Conservation (phyloP, 1,139 yeast species). For the Ashbya aceris region DNA sequence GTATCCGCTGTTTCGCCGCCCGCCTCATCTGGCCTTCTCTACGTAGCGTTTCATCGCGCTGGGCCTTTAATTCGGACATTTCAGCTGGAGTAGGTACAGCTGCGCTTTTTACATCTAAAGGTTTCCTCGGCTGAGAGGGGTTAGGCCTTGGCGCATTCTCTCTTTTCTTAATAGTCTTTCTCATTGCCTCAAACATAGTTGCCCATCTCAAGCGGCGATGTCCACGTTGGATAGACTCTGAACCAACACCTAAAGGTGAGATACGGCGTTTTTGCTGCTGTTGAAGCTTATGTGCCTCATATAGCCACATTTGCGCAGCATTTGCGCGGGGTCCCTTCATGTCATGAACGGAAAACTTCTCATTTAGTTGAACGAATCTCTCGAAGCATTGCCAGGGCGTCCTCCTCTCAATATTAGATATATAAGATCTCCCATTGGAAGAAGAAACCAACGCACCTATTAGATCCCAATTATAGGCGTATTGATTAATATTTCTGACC, state of each 20-base stretch:
- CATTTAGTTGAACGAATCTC: conserved; percentile 86
- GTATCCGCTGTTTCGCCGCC: conserved; percentile 26
- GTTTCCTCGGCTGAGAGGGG: conserved; percentile 33
- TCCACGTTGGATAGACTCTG: conserved; percentile 87
- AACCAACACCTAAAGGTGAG: conserved; percentile 84
- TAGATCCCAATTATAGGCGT: conserved; percentile 86
- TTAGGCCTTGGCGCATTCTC: conserved; percentile 59
- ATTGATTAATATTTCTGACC: conserved; percentile 75
- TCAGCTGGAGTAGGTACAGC: conserved; percentile 73
- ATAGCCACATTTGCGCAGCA: conserved; percentile 85
- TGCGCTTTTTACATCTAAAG: conserved; percentile 33
- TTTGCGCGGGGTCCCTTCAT: conserved; percentile 81
- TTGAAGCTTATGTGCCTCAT: conserved; percentile 82
- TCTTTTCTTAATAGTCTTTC: conserved; percentile 81
- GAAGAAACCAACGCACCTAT: conserved; percentile 73
- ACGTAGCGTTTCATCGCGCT: conserved; percentile 70
- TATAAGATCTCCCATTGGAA: conserved; percentile 56
- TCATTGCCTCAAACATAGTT: conserved; percentile 90
- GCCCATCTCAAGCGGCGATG: conserved; percentile 90
- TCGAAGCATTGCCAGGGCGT: conserved; percentile 99
- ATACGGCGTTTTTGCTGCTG: conserved; percentile 73
- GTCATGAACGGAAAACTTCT: conserved; percentile 74
- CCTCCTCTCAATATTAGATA: conserved; percentile 83
- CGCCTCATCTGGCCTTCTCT: conserved; percentile 29
- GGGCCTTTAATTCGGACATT: conserved; percentile 68